Conservation (phyloP, 2,329 filamentous ascomycete genomes). For the Camillea tinctor region DNA sequence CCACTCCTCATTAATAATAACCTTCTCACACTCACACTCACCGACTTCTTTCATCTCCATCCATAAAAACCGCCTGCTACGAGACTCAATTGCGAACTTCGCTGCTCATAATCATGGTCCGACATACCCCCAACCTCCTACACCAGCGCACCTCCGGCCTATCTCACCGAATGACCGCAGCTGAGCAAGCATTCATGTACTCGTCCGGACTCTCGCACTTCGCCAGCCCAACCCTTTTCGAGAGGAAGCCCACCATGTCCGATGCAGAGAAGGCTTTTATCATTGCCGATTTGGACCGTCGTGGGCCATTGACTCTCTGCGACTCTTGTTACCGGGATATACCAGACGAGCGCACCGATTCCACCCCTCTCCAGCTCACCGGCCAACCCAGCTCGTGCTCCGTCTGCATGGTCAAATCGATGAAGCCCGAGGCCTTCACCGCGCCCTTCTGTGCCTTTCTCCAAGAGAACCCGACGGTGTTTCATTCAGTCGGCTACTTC, state of each 20-base stretch:
- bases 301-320: constrained; percentile 20
- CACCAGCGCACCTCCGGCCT: constrained; percentile 44
- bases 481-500: constrained; percentile 83
- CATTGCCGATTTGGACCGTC: constrained; percentile 22
- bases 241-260: constrained; percentile 20
- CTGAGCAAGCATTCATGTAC: constrained; percentile 27
- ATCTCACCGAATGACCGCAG: constrained; percentile 43
- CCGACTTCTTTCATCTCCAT: not conserved
- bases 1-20: not conserved
- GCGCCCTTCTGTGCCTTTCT: constrained; percentile 86
- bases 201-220: constrained; percentile 29
- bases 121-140: constrained; percentile 44
- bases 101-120: constrained; percentile 38
- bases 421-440: constrained; percentile 65
- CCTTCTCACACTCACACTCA: not conserved
- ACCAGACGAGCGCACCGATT: constrained; percentile 31
- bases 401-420: constrained; percentile 20
- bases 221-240: constrained; percentile 28
- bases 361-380: constrained; percentile 16
- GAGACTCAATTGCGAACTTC: not conserved
- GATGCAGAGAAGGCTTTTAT: constrained; percentile 28
- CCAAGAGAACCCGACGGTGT: constrained; percentile 87
- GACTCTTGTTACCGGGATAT: constrained; percentile 26
- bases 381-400: constrained; percentile 19
- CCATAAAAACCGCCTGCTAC: not conserved